Percentiles rank a stretch among this genome's conserved stretches.
phyloP scores from a whole-genome alignment of 2,329 filamentous ascomycete species.

The Lecanicillium sp. region DNA sequence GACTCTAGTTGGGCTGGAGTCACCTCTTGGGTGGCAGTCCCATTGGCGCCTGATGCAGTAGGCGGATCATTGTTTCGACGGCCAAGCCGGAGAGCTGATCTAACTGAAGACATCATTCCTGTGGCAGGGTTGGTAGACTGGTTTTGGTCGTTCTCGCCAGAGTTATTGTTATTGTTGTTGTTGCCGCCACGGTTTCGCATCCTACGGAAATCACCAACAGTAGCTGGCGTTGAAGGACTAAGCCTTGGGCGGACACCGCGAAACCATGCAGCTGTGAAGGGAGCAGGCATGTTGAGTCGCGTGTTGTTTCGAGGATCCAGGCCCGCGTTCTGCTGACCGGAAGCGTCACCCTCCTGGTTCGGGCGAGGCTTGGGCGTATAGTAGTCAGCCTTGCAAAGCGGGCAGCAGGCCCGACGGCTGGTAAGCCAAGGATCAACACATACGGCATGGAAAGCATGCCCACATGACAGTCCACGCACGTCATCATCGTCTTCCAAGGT shows the following conservation, averaged over 20 bases:
- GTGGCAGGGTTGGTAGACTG: constrained; percentile 8
- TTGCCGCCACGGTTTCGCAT: constrained; percentile 2
- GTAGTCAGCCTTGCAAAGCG: constrained; percentile 96
- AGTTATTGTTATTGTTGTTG: constrained; percentile 2
- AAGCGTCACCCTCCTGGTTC: constrained; percentile 31
- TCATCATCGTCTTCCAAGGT: constrained; percentile 92
- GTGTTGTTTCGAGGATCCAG: constrained; percentile 30
- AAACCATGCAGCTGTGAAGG: constrained; percentile 32
- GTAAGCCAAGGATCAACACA: constrained; percentile 97
- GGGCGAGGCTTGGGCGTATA: constrained; percentile 86
- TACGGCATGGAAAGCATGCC: constrained; percentile 95
- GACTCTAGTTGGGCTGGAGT: constrained; percentile 41
- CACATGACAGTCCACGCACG: constrained; percentile 85
- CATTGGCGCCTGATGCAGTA: constrained; percentile 1
- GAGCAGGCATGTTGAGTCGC: constrained; percentile 40
- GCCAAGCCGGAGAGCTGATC: constrained; percentile 23
- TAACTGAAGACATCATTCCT: constrained; percentile 23
- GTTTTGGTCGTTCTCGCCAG: background rate
- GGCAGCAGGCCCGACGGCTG: constrained; percentile 87
- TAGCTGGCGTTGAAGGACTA: constrained; percentile 1
- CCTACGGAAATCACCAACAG: background rate
- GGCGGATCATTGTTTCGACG: constrained; percentile 16
- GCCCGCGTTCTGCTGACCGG: constrained; percentile 15
- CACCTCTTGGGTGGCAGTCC: constrained; percentile 16
- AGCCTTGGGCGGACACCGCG: constrained; percentile 12